Conservation (phyloP, 257 asterid species). For the Linaria vulgaris region DNA sequence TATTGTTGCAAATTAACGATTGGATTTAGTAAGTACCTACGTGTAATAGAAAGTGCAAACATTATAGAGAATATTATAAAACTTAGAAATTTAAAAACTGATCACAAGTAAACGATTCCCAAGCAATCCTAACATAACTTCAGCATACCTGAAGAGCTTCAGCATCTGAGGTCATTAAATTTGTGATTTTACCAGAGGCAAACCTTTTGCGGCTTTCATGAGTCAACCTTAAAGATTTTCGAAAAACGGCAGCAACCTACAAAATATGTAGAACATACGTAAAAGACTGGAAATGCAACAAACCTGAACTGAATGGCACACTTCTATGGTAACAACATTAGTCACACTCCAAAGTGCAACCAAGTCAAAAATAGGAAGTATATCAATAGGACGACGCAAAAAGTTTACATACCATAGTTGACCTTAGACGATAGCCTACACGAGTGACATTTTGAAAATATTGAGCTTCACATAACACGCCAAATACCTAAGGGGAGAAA, state of each 20-base stretch:
- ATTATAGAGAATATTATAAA: too few species aligned
- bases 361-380: conserved; percentile 6
- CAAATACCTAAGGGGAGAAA: conserved; percentile 51
- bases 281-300: conserved; percentile 9
- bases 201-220: conserved; percentile 91
- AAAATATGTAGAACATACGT: conserved; percentile 23
- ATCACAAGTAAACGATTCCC: not conserved
- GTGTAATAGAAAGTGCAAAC: too few species aligned
- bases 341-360: not conserved
- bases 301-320: not conserved
- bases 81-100: not conserved
- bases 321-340: not conserved
- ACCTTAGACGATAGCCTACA: conserved; percentile 85
- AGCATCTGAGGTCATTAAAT: conserved; percentile 93
- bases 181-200: conserved; percentile 87
- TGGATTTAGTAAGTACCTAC: too few species aligned
- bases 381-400: conserved; percentile 9
- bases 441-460: conserved; percentile 97
- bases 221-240: conserved; percentile 82
- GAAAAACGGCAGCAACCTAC: conserved; percentile 89
- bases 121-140: conserved; percentile 9
- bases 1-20: too few species aligned
- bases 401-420: conserved; percentile 70
- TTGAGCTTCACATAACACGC: conserved; percentile 93
- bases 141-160: conserved; percentile 83